phyloP scores from a whole-genome alignment of 2,329 filamentous ascomycete species.

The Hypoxylon sp. region DNA sequence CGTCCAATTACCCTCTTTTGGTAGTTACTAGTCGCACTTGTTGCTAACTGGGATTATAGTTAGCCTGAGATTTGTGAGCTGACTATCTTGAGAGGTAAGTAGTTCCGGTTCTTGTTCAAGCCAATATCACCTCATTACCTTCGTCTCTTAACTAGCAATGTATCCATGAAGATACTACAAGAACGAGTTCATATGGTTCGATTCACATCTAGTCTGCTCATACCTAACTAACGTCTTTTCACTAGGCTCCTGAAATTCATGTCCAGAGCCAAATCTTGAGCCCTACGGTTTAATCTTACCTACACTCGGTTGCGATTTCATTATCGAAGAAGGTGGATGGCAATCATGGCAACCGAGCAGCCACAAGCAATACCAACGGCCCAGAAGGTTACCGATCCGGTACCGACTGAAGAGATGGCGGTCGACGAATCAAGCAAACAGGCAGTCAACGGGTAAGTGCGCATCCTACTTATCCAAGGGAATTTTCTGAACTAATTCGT shows the following conservation, averaged over 20 bases:
- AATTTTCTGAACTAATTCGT: not conserved
- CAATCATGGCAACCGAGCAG: slow-evolving; percentile 55
- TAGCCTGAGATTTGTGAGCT: not conserved
- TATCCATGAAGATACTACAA: not conserved
- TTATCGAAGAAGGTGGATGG: slow-evolving; percentile 42
- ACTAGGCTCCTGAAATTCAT: slow-evolving; percentile 15
- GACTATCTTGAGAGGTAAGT: slow-evolving; percentile 14
- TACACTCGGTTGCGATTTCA: not conserved
- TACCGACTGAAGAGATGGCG: slow-evolving; percentile 60
- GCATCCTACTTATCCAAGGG: slow-evolving; percentile 10
- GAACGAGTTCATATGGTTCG: not conserved
- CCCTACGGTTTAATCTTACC: not conserved
- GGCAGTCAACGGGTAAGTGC: slow-evolving; percentile 71
- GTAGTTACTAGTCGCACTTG: not conserved
- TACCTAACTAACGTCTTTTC: slow-evolving; percentile 19
- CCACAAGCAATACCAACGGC: slow-evolving; percentile 48
- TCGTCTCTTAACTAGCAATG: not conserved
- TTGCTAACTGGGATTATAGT: slow-evolving; percentile 25
- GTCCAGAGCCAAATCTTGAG: slow-evolving; percentile 4
- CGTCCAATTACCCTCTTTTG: not conserved
- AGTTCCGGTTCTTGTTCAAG: not conserved
- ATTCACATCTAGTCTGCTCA: not conserved
- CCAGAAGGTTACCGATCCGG: slow-evolving; percentile 41
- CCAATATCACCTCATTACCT: not conserved
- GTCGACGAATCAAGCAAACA: slow-evolving; percentile 61